Base-by-base conservation (phyloP, 768 basidiomycete genomes). In the Tricholoma terreum region DNA sequence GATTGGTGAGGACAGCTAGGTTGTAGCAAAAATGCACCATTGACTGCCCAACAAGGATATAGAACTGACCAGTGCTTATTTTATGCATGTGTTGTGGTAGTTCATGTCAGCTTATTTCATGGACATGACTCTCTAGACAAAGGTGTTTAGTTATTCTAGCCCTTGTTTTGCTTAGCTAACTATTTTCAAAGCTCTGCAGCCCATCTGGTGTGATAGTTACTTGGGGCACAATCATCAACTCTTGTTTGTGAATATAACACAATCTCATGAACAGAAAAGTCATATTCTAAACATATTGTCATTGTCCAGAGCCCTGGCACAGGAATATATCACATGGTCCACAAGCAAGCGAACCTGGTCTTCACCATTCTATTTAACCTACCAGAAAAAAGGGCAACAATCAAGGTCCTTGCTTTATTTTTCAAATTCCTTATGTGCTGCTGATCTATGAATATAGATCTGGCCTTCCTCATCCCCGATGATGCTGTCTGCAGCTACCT, bases 261-360 rank as follows among this genome's bases (percentile, higher is more conserved):
- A 43, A 43, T 43, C 42, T 24, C 49, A 31, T 5, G 17, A 15
- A 22, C 50, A 35, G 24, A 21, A 35, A 49, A 57, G 7, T 10
- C 40, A n/a, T 60, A 62, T 55, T 46, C 61, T 22, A 64, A 61
- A 52, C 55, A 51, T 8, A 49, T 65, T 19, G n/a, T 63, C 33
- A 58, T 65, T 24, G 40, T 65, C 30, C 64, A 65, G 49, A 58
- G 60, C 31, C 59, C 60, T 15, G 60, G 64, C 6, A 59, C 51
- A 50, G 64, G 64, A 24, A 65, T 64, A 59, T 65, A 63, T 17
- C 50, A 63, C 11, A 50, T 61, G 52, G 55, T 63, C 34, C 55
- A 64, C 30, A 57, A 65, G 50, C 38, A 55, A 35, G 53, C 64
- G 35, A 56, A 57, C 12, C 17, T 57, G 14, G 50, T 61, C 27